Percentiles rank a stretch among this genome's conserved stretches.
These are phyloP conservation scores for Auxenochlorella pyrenoidosa DNA, from an alignment of 139 green algal genomes.

Conservation along the genomic window DNA sequence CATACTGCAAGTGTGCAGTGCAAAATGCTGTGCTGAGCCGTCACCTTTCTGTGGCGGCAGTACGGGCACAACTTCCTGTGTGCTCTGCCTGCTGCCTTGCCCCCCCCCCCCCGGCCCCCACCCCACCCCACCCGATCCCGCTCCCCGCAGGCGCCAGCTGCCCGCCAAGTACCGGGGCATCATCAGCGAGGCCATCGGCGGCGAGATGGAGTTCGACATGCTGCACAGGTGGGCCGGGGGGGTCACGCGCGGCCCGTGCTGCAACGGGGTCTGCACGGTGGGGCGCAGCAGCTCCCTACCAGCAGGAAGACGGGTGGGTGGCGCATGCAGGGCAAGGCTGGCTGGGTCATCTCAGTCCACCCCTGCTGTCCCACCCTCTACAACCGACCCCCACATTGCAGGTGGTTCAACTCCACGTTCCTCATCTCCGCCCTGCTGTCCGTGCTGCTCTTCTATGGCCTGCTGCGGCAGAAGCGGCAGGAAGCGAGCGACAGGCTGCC, in stretches of 20 bases:
- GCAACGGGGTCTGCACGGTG: too few relatives aligned
- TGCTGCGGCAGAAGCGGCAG: conserved; percentile 31
- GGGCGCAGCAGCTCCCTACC: too few relatives aligned
- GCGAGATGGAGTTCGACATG: conserved; percentile 87
- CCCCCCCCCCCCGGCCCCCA: not conserved
- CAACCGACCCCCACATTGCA: not conserved
- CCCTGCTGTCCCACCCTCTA: too few relatives aligned
- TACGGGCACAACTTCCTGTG: too few relatives aligned
- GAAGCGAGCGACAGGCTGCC: conserved; percentile 36
- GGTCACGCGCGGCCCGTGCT: too few relatives aligned
- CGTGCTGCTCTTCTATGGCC: conserved; percentile 54
- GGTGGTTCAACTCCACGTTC: conserved; percentile 50
- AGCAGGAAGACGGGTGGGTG: too few relatives aligned
- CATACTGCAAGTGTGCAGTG: too few relatives aligned
- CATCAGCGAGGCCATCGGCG: conserved; percentile 77
- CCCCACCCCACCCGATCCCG: not conserved
- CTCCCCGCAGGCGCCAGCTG: conserved; percentile 70
- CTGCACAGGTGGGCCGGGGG: conserved; percentile 63
- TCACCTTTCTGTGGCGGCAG: too few relatives aligned
- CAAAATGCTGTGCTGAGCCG: too few relatives aligned
- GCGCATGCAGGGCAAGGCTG: too few relatives aligned
- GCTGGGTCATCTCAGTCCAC: too few relatives aligned
- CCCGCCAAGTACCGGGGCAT: conserved; percentile 66
- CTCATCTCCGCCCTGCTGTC: conserved; percentile 36
- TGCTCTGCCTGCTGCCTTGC: not conserved